Evolutionary conservation across 331 rosid genomes (phyloP).

Genomic region (Quercus phellos): DNA sequence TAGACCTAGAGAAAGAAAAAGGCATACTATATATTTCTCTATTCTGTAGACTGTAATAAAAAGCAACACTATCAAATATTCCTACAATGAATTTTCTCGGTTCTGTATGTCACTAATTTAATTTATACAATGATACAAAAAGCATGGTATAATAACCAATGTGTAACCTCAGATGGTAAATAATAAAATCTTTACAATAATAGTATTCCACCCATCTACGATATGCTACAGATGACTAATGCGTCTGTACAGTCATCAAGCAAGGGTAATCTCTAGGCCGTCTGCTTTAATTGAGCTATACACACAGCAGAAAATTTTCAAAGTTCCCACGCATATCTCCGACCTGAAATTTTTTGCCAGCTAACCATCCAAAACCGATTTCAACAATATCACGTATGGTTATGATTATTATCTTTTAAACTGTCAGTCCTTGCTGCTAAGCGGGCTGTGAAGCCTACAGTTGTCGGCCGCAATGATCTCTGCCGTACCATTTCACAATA

Average conservation of each 20-base stretch:
- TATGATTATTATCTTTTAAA: conserved; percentile 16
- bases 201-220: background rate
- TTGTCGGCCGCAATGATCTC: conserved; percentile 41
- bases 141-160: background rate
- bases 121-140: conserved; percentile 31
- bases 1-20: background rate
- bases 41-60: conserved; percentile 1
- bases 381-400: conserved; percentile 23
- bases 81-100: conserved; percentile 33
- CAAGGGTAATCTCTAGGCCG: conserved; percentile 13
- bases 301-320: conserved; percentile 1
- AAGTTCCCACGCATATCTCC: conserved; percentile 11
- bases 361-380: conserved; percentile 13
- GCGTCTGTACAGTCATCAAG: conserved; percentile 22
- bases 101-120: conserved; percentile 18
- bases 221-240: conserved; percentile 16
- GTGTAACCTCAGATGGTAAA: conserved; percentile 25
- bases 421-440: conserved; percentile 51
- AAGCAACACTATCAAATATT: conserved; percentile 17
- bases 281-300: conserved; percentile 4
- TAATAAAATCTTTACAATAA: conserved; percentile 18
- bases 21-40: background rate
- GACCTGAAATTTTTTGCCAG: conserved; percentile 9
- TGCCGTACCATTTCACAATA: conserved; percentile 46
- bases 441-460: conserved; percentile 80